Conservation (phyloP, 2,329 filamentous ascomycete species). For the Pseudogymnoascus verrucosus region DNA sequence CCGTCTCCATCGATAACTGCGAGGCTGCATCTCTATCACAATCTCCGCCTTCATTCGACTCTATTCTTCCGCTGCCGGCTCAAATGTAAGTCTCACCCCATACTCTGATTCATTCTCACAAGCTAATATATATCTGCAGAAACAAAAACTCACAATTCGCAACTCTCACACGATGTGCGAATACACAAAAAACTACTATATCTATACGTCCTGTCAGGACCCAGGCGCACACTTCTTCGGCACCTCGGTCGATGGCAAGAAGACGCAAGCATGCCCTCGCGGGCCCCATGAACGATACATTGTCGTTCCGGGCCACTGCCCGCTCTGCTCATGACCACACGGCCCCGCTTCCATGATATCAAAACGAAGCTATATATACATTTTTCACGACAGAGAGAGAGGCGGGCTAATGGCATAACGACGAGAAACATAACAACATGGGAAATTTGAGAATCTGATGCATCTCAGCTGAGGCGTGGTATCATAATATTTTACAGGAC, state of each 20-base stretch:
- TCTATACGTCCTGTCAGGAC: slow-evolving; percentile 63
- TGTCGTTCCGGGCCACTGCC: slow-evolving; percentile 56
- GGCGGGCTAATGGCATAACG: not conserved
- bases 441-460: not conserved
- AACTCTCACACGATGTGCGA: slow-evolving; percentile 38
- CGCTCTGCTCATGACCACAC: slow-evolving; percentile 34
- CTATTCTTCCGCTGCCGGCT: not conserved
- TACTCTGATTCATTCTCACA: not conserved
- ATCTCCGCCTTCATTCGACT: not conserved
- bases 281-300: slow-evolving; percentile 70
- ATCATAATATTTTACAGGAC: slow-evolving; percentile 1
- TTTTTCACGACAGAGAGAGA: not conserved
- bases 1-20: slow-evolving; percentile 1
- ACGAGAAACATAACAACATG: not conserved
- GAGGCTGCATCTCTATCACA: slow-evolving; percentile 1
- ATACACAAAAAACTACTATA: slow-evolving; percentile 69
- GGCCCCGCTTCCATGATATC: not conserved
- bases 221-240: slow-evolving; percentile 64
- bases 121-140: not conserved
- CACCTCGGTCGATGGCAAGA: slow-evolving; percentile 59
- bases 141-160: not conserved
- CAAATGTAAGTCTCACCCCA: not conserved
- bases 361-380: not conserved
- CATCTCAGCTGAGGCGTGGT: not conserved
- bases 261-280: slow-evolving; percentile 48